Percentiles rank a stretch among this genome's conserved stretches.
Conservation (phyloP, 805 yeast genomes). For the Metschnikowia gelsemii region DNA sequence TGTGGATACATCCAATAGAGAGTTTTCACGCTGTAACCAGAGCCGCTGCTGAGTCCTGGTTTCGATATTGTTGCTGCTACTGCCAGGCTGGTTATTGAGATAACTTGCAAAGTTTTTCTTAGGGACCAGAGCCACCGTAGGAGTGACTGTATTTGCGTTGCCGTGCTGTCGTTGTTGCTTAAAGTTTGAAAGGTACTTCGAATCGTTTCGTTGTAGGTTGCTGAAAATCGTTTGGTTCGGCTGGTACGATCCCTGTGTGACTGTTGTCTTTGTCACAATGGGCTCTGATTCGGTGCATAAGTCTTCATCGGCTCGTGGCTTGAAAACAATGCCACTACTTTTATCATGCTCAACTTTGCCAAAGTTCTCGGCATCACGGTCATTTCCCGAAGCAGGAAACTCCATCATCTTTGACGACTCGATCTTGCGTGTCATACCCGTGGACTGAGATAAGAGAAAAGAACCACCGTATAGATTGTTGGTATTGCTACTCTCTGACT, state of each 20-base stretch:
- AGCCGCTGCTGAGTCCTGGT: slow-evolving; percentile 80
- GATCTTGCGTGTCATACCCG: slow-evolving; percentile 40
- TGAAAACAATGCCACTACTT: slow-evolving; percentile 35
- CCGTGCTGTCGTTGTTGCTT: slow-evolving; percentile 20
- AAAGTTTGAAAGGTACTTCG: slow-evolving; percentile 31
- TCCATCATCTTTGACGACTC: slow-evolving; percentile 10
- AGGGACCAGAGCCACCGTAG: neutral
- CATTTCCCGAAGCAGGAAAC: slow-evolving; percentile 2
- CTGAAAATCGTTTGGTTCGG: slow-evolving; percentile 43
- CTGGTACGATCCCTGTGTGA: slow-evolving; percentile 39
- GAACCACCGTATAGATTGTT: slow-evolving; percentile 43
- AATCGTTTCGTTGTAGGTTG: slow-evolving; percentile 41
- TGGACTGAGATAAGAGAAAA: slow-evolving; percentile 41
- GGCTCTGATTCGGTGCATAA: slow-evolving; percentile 26
- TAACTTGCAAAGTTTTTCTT: slow-evolving; percentile 36
- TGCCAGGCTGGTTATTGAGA: slow-evolving; percentile 20
- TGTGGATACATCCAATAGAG: slow-evolving; percentile 55
- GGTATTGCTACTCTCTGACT: slow-evolving; percentile 21
- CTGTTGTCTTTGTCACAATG: slow-evolving; percentile 31
- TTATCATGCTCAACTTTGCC: slow-evolving; percentile 7
- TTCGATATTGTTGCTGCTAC: slow-evolving; percentile 30
- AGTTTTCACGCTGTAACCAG: slow-evolving; percentile 80
- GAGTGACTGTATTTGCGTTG: neutral
- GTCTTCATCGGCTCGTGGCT: slow-evolving; percentile 22
- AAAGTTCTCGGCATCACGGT: slow-evolving; percentile 4